Evolutionary conservation across 2,329 filamentous ascomycete genomes (phyloP).

Genomic region (Botrytis deweyae): DNA sequence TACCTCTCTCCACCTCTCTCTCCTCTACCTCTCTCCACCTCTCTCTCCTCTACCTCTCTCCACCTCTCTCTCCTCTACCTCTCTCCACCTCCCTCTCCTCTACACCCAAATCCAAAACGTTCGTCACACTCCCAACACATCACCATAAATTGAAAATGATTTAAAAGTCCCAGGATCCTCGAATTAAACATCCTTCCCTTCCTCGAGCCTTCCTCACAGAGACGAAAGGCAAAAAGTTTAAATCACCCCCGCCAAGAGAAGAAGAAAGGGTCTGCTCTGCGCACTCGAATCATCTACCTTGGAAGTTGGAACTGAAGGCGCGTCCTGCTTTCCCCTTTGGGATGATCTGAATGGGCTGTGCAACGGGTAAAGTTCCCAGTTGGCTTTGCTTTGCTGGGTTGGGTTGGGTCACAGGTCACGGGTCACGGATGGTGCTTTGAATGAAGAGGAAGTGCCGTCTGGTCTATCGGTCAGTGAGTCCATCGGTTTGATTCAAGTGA

Average conservation of each 20-base stretch:
- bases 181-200: too few species aligned
- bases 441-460: neutral
- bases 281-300: neutral
- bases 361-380: neutral
- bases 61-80: too few species aligned
- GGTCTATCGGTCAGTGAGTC: neutral
- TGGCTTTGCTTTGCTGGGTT: neutral
- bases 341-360: neutral
- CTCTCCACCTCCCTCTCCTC: neutral
- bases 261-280: neutral
- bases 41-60: fast-evolving
- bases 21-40: too few species aligned
- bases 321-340: neutral
- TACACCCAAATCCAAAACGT: neutral
- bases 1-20: too few species aligned
- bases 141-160: neutral
- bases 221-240: neutral
- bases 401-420: neutral
- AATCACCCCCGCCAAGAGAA: neutral
- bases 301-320: neutral
- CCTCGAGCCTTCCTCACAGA: too few species aligned
- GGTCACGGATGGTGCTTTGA: neutral
- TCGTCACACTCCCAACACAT: neutral
- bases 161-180: neutral
- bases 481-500: neutral